Evolutionary conservation across 352 stramenopile genomes (phyloP), one percentile per base, ranked within the genome.

Genomic region (Globisporangium recalcitrans): DNA sequence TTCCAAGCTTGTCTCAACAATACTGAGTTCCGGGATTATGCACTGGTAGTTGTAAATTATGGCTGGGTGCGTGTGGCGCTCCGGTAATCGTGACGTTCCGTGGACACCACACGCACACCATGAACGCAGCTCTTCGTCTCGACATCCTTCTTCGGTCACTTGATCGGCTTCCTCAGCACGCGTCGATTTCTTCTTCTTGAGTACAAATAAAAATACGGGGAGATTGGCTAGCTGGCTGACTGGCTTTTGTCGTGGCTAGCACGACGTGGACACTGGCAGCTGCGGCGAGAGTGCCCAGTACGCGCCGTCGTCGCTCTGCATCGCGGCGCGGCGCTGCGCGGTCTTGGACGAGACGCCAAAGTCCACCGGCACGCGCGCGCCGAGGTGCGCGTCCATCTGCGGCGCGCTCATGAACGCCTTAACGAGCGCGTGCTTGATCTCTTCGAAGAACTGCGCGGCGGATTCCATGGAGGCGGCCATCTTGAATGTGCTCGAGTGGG

Each of bases 351-450:
- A 57, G 1, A 57, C 51, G 29, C 51, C 51, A 44, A 57, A 57
- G 51, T 91, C 82, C 62, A 90, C 70, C 0, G 82, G 82, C 49
- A 91, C 82, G 44, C 82, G 78, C 1, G 72, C 80, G 40, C 64
- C 67, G 53, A 78, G 81, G 63, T 82, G 82, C 24, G 62, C 75
- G 63, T 91, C 82, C 58, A 91, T 71, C 69, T 91, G 82, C 57
- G 82, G 82, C 31, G 77, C 82, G 67, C 83, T 88, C 82, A 91
- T 90, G 63, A 91, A 91, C 47, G 82, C 82, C 32, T 64, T 70
- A 16, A 91, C 68, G 26, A 91, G 58, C 26, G 71, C 72, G n/a
- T 86, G 62, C 47, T 80, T 62, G 51, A 91, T 26, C 27, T 84
- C 68, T 61, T 88, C 76, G 36, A 78, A 68, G 24, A 75, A 71